Evolutionary conservation across 768 basidiomycete species (phyloP), one percentile per base, ranked within the genome.

Genomic region (Suillus plorans): DNA sequence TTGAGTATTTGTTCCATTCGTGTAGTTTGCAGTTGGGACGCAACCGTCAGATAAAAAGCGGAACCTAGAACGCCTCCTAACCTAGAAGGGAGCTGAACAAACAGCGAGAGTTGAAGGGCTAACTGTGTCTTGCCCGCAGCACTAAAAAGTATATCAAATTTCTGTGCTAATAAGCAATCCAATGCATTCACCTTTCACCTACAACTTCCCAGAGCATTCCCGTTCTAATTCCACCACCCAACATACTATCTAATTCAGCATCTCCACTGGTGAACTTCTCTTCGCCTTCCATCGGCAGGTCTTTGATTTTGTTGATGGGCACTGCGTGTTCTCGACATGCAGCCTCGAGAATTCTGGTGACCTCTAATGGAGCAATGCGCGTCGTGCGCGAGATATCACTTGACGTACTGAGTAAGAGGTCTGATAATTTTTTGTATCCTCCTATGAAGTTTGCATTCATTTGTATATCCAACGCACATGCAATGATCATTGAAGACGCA

Each of bases 61-160:
- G 90, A 86, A 41, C 90, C 92, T 12, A 72, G 79, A 36, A 90
- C 74, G 25, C 89, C 92, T 10, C 87, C 87, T 5, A 80, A 76
- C 52, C 74, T 71, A 55, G 25, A 70, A 28, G 91, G 87, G 0
- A 92, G 81, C 73, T 98, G 96, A 1, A 92, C 90, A 25, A 85
- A 80, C 37, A 97, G 79, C 4, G 93, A 86, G 22, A 94, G 83
- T 68, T 96, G 95, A 16, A 99, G 81, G 4, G 91, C 92, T 5
- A 99, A 77, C 70, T 99, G 95, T 1, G 95, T 95, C 79, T 99
- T 99, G 45, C 97, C 97, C 34, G 97, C 88, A 28, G 95, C 90
- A 73, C 97, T 99, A 73, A 18, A 31, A 56, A 61, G 41, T 13
- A 20, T 37, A 42, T 71, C 49, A 72, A 60, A 22, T 39, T 34